These are phyloP conservation scores for Aureobasidium namibiae DNA, from an alignment of 2,329 filamentous ascomycete genomes.

Conservation along the genomic window DNA sequence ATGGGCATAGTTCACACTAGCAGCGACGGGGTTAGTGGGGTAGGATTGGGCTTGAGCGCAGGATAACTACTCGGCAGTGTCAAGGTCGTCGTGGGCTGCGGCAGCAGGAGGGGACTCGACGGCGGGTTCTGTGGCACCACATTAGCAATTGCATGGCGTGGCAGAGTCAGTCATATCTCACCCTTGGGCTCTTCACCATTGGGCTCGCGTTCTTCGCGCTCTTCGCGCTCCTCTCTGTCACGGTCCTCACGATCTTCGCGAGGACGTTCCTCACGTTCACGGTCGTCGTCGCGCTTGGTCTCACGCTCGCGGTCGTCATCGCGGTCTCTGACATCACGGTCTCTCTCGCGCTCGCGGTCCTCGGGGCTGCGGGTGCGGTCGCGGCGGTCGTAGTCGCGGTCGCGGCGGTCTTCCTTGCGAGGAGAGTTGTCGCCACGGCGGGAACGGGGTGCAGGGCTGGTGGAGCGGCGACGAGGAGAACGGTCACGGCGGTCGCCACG, in stretches of 20 bases:
- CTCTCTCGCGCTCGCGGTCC: slow-evolving; percentile 63
- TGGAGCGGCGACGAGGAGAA: slow-evolving; percentile 59
- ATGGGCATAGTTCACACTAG: not conserved
- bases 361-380: slow-evolving; percentile 61
- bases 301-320: slow-evolving; percentile 57
- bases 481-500: slow-evolving; percentile 42
- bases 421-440: slow-evolving; percentile 65
- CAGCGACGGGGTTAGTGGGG: not conserved
- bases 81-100: slow-evolving; percentile 84
- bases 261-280: slow-evolving; percentile 55
- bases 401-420: slow-evolving; percentile 54
- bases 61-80: slow-evolving; percentile 68
- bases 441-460: slow-evolving; percentile 60
- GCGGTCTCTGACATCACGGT: slow-evolving; percentile 38
- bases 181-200: slow-evolving; percentile 90
- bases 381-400: slow-evolving; percentile 61
- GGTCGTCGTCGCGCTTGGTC: slow-evolving; percentile 53
- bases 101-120: slow-evolving; percentile 62
- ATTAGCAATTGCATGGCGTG: slow-evolving; percentile 21
- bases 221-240: slow-evolving; percentile 41
- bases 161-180: slow-evolving; percentile 32
- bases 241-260: slow-evolving; percentile 12
- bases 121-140: slow-evolving; percentile 32
- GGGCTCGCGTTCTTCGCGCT: slow-evolving; percentile 17
- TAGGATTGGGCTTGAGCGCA: not conserved